Conservation (phyloP, 441 rosid species). For the Populus tomentosa region DNA sequence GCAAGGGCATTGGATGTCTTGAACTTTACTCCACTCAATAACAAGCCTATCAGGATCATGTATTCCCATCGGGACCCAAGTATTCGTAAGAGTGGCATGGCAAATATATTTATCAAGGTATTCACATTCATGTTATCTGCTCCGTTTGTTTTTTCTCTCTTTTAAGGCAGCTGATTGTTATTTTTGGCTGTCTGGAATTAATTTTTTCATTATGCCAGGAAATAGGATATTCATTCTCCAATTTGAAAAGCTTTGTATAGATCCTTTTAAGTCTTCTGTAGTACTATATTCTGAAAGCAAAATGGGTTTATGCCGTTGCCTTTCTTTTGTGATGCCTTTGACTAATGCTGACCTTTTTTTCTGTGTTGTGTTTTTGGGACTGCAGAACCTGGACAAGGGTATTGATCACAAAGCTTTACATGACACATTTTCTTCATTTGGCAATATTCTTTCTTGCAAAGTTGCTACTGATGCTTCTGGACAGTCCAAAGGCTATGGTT, state of each 20-base stretch:
- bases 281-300: neutral
- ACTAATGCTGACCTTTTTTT: too few species aligned
- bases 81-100: conserved; percentile 79
- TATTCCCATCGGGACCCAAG: conserved; percentile 85
- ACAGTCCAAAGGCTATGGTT: too few species aligned
- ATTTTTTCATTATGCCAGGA: neutral
- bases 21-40: conserved; percentile 68
- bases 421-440: too few species aligned
- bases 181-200: neutral
- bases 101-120: conserved; percentile 73
- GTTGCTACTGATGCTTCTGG: too few species aligned
- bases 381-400: too few species aligned
- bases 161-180: neutral
- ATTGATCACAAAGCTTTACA: too few species aligned
- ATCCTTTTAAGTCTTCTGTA: neutral
- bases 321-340: too few species aligned
- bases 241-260: neutral
- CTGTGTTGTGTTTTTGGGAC: too few species aligned
- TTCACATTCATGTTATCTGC: neutral
- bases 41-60: conserved; percentile 75
- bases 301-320: neutral
- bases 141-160: neutral
- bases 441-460: too few species aligned
- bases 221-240: neutral
- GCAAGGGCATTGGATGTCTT: conserved; percentile 73